Evolutionary conservation across 2,329 filamentous ascomycete genomes (phyloP), one percentile per base, ranked within the genome.

Genomic region (Zasmidium citrigriseum): DNA sequence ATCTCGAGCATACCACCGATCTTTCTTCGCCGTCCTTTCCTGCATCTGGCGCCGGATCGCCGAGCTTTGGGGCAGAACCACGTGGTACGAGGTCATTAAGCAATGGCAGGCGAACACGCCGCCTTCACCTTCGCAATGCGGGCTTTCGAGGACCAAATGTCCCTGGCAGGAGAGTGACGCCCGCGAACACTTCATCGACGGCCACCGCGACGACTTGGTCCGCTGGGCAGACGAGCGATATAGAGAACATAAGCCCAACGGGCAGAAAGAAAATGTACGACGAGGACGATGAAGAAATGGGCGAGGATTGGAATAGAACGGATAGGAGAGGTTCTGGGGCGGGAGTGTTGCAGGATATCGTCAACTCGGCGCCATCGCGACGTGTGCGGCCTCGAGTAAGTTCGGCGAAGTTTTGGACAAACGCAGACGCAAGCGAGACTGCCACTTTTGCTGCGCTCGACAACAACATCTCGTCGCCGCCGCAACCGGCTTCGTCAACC

Each of bases 81-180:
- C 34, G 34, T 7, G 34, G 34, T 9, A n/a, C 34, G 7, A 41
- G 16, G 18, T 10, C 34, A 41, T 41, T 41, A n/a, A 41, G 34
- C 34, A 41, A 41, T 41, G 18, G 34, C 14, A 57, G 66, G 38
- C 68, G 68, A 27, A 66, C 68, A 18, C 61, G 68, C 34, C 63
- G 69, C 34, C 59, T 74, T 46, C 70, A 74, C 57, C 66, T 73
- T 18, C 65, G 72, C 52, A 73, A 72, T 64, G 69, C 69, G 25
- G 70, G 71, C 46, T 74, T 74, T 48, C 66, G 69, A n/a, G 72
- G 60, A 10, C 61, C 67, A 24, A 59, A 66, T 4, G 46, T 74
- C 49, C 65, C 70, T 2, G 57, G 65, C 20, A 63, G 71, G 41
- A 71, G 70, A 25, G 68, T 73, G 21, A 72, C 72, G 20, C 72